Evolutionary conservation across 129 eudicot species (phyloP), one percentile per base, ranked within the genome.

Genomic region (Flaveria bidentis): DNA sequence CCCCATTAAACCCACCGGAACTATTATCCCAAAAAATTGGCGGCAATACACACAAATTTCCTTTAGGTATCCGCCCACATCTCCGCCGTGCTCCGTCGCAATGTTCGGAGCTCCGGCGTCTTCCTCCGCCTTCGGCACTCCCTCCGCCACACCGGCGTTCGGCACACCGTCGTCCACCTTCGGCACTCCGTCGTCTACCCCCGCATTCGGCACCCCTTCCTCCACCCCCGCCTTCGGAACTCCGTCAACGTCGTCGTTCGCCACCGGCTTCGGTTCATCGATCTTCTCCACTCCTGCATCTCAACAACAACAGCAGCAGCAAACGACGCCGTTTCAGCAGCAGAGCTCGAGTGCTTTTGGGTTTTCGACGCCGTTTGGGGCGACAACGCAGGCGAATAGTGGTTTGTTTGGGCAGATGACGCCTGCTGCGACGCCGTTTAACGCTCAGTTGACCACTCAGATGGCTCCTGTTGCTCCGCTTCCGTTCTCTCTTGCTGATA

Each of bases 381-480:
- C 89, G 2, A 42, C 83, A 8, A 16, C 83, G 20, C 79, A 74
- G 30, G 11, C 73, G 28, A 72, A 61, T 50, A 72, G 22, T 49
- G 71, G 68, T 67, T 75, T 77, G 8, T 87, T 87, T 28, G 84
- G 77, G n/a, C 83, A 80, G 71, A 28, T 61, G 18, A 64, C 82
- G 17, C 73, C 84, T 53, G 58, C 81, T 46, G 65, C 73, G 74
- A 88, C 87, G 65, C 84, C 84, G 46, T 80, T 67, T 50, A 86
- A 75, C 79, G 77, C 83, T 52, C 98, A 94, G 80, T 46, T 94
- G 74, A 89, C 97, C 18, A 94, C 99, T 81, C 99, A 94, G 83
- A 94, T 94, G 99, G 97, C 97, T 41, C 99, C 99, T 1, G 99
- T 94, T 39, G 97, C 99, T 45, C 97, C 96, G 15, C 87, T 94